Percentiles rank a stretch among this genome's conserved stretches.
phyloP scores from a whole-genome alignment of 768 basidiomycete species.

The Neoboletus magnificus region DNA sequence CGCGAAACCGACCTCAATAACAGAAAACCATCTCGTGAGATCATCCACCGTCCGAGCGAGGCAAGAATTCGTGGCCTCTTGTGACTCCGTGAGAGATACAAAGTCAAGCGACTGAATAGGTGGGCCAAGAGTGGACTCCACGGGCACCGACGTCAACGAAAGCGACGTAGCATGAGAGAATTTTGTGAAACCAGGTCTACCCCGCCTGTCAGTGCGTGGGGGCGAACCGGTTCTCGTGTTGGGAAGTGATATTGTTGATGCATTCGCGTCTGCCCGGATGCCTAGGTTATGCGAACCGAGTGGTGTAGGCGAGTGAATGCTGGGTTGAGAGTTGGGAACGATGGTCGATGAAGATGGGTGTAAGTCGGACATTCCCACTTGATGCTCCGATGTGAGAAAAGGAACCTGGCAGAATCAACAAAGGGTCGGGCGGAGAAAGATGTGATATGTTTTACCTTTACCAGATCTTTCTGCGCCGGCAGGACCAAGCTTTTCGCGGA shows the following conservation, averaged over 20 bases:
- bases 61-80: constrained; percentile 61
- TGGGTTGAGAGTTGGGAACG: constrained; percentile 36
- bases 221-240: constrained; percentile 33
- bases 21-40: constrained; percentile 70
- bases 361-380: constrained; percentile 63
- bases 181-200: constrained; percentile 20
- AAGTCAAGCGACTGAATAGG: constrained; percentile 70
- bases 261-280: constrained; percentile 32
- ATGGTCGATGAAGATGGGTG: constrained; percentile 64
- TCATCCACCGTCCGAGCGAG: constrained; percentile 72
- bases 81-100: constrained; percentile 45
- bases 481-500: constrained; percentile 35
- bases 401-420: constrained; percentile 46
- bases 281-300: constrained; percentile 31
- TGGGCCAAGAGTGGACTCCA: constrained; percentile 38
- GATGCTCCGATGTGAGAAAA: constrained; percentile 64
- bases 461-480: constrained; percentile 67
- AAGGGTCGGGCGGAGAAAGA: not conserved
- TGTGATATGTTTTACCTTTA: constrained; percentile 49
- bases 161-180: constrained; percentile 31
- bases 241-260: constrained; percentile 41
- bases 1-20: constrained; percentile 69
- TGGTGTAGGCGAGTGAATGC: constrained; percentile 37
- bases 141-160: constrained; percentile 35
- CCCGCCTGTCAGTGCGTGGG: constrained; percentile 21